Percentiles rank a stretch among this genome's conserved stretches.
Conservation (phyloP, 371 early-diverging fungal genomes). For the Fennellomyces sp. region DNA sequence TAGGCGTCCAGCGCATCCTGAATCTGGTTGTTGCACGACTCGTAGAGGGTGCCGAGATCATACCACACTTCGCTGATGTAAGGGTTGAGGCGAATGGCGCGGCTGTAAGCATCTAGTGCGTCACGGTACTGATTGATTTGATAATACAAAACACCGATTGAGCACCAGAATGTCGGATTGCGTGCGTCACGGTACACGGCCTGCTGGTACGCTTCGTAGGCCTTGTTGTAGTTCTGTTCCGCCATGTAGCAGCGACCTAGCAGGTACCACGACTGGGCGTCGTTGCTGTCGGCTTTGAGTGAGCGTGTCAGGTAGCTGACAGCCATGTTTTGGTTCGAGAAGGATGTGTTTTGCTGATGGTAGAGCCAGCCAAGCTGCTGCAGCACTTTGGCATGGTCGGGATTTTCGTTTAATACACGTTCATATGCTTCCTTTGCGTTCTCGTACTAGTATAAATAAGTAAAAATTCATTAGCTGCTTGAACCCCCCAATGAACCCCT, state of each 20-base stretch:
- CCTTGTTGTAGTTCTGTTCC: slow-evolving; percentile 91
- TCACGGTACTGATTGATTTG: slow-evolving; percentile 96
- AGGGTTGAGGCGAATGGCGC: slow-evolving; percentile 93
- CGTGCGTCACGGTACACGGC: slow-evolving; percentile 93
- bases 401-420: slow-evolving; percentile 82
- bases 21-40: slow-evolving; percentile 96
- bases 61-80: slow-evolving; percentile 96
- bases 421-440: slow-evolving; percentile 93
- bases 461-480: neutral
- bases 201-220: slow-evolving; percentile 97
- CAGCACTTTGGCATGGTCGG: slow-evolving; percentile 94
- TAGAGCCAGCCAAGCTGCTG: slow-evolving; percentile 97
- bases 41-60: slow-evolving; percentile 95
- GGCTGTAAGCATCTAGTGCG: slow-evolving; percentile 95
- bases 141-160: slow-evolving; percentile 97
- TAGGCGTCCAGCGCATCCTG: slow-evolving; percentile 97
- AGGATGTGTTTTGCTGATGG: slow-evolving; percentile 80
- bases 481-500: neutral
- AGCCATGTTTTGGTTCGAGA: slow-evolving; percentile 83
- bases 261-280: slow-evolving; percentile 95
- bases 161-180: slow-evolving; percentile 98
- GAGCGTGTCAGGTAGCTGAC: slow-evolving; percentile 82
- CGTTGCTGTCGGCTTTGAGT: slow-evolving; percentile 81
- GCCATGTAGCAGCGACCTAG: slow-evolving; percentile 97
- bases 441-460: slow-evolving; percentile 55